Evolutionary conservation across 2,329 filamentous ascomycete species (phyloP), one percentile per base, ranked within the genome.

Genomic region (Cladophialophora carrionii): DNA sequence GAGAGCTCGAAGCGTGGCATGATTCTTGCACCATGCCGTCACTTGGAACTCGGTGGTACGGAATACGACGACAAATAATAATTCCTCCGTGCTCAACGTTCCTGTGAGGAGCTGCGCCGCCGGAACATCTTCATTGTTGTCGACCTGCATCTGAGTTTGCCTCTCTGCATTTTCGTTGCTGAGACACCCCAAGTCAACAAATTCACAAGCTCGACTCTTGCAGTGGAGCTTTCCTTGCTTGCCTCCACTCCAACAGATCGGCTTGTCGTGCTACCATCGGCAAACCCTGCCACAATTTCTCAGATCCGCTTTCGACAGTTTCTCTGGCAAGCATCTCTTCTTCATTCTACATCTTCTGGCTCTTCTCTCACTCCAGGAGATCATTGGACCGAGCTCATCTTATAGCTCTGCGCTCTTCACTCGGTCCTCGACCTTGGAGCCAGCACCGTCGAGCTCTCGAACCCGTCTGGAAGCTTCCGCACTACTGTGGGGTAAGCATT

Each of bases 201-300:
- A 52, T 26, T 46, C 57, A 57, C 60, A 57, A 57, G 46, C 61
- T 63, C n/a, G 29, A 31, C 52, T 53, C 10, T 22, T 29, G 20
- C 26, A 34, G 57, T 60, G 57, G 57, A 60, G 46, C 57, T 53
- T 43, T 31, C 32, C 29, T 26, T 41, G 17, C 49, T 57, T 53
- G 31, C 57, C 60, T 60, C 52, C 64, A 56, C 65, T 56, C 59
- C 63, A 59, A 58, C 57, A 65, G 54, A 54, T 57, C 57, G 57
- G 48, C 17, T 31, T 51, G 46, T 48, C 43, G 14, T 62, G 59
- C 31, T 54, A 46, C 63, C 65, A 65, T 69, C 67, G 67, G 59
- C 64, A 64, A 64, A 69, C 55, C 67, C 64, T 69, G 67, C 67
- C 67, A 55, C 67, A 63, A 65, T 63, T 66, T 62, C 56, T 57